A percentile compares a stretch with the other conserved stretches of the same genome.
phyloP scores from a whole-genome alignment of 805 yeast genomes.

The Spathaspora sp. region DNA sequence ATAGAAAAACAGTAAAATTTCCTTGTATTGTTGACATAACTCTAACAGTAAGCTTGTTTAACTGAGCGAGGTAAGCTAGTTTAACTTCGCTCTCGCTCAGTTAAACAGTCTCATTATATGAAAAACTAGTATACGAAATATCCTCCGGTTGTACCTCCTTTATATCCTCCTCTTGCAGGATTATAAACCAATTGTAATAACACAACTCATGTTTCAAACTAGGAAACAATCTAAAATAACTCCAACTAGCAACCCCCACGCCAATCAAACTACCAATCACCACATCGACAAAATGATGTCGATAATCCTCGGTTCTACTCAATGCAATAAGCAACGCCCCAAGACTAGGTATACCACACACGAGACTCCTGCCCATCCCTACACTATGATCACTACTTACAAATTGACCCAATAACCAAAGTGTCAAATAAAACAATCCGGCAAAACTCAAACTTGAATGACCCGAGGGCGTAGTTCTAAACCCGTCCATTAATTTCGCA shows the following conservation, averaged over 20 bases:
- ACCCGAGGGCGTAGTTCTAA: conserved; percentile 41
- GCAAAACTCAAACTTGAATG: conserved; percentile 30
- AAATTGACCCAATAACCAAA: conserved; percentile 31
- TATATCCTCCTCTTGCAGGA: conserved; percentile 13
- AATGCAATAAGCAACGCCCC: conserved; percentile 77
- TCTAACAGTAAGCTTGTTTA: no score
- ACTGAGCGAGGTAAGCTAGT: background rate
- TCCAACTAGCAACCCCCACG: conserved; percentile 50
- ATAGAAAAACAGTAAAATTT: no score
- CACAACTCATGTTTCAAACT: conserved; percentile 22
- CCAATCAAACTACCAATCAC: conserved; percentile 75
- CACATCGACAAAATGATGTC: conserved; percentile 93
- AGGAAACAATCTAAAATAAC: conserved; percentile 54
- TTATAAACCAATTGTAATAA: conserved; percentile 37
- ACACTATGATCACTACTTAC: conserved; percentile 38
- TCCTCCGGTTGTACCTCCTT: conserved; percentile 15
- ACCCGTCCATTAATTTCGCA: conserved; percentile 25
- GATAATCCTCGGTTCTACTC: conserved; percentile 85
- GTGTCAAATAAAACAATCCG: conserved; percentile 26
- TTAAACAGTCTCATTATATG: conserved; percentile 17
- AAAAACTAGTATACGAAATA: background rate
- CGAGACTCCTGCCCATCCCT: conserved; percentile 64
- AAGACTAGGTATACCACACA: conserved; percentile 52
- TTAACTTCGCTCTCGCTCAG: background rate
- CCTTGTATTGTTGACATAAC: no score